Evolutionary conservation across 2,329 filamentous ascomycete genomes (phyloP).

Genomic region (Aspergillus eucalypticola): DNA sequence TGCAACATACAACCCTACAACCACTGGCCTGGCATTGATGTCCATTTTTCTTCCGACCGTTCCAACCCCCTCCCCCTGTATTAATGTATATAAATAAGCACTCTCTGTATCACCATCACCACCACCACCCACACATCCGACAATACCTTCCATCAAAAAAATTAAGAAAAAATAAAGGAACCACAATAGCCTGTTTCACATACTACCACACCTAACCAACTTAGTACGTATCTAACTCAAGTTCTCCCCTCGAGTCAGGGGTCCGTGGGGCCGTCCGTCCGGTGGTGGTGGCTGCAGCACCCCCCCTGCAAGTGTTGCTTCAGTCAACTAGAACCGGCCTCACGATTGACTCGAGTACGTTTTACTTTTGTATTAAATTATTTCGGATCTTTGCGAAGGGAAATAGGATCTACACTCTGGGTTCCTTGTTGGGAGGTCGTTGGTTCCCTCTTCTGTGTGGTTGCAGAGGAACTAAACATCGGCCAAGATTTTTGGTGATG

Average conservation of each 20-base stretch:
- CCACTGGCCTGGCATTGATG: not conserved
- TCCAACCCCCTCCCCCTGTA: not conserved
- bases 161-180: not conserved
- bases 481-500: no score
- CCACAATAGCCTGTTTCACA: not conserved
- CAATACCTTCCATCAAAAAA: no score
- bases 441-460: no score
- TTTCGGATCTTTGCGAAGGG: not conserved
- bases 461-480: no score
- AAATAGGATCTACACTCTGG: not conserved
- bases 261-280: not conserved
- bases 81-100: not conserved
- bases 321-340: not conserved
- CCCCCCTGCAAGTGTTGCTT: not conserved
- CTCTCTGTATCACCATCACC: not conserved
- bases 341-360: not conserved
- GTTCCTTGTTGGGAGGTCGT: not conserved
- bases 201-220: not conserved
- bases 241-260: not conserved
- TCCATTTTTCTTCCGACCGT: not conserved
- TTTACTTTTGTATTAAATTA: no score
- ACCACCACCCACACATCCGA: not conserved
- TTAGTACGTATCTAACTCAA: not conserved
- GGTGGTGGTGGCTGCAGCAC: not conserved
- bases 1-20: not conserved